Percentiles rank a stretch among this genome's conserved stretches.
These are phyloP conservation scores for Aspergillus pseudoterreus DNA, from an alignment of 2,329 filamentous ascomycete genomes.

Conservation along the genomic window DNA sequence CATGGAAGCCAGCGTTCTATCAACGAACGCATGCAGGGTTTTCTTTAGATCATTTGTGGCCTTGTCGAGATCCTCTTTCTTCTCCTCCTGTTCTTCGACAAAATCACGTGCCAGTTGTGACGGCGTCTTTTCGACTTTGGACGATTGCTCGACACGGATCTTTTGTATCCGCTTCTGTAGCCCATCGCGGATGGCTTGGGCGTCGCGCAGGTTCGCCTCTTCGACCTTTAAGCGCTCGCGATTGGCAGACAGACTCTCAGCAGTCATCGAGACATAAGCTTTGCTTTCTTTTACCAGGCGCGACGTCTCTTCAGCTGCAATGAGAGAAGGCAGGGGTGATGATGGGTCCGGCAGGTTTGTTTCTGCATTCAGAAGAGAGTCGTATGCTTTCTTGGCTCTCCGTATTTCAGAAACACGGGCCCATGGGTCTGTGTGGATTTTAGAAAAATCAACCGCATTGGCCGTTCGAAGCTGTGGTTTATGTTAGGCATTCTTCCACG, in stretches of 20 bases:
- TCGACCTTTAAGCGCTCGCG: constrained; percentile 43
- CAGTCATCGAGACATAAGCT: constrained; percentile 49
- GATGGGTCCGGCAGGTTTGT: constrained; percentile 64
- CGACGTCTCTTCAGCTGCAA: constrained; percentile 67
- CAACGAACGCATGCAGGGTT: constrained; percentile 67
- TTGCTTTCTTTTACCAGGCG: constrained; percentile 63
- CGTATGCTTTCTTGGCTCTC: constrained; percentile 62
- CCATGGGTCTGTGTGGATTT: constrained; percentile 25
- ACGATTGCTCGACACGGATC: constrained; percentile 56
- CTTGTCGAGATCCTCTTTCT: constrained; percentile 58
- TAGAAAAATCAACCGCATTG: constrained; percentile 28
- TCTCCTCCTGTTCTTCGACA: constrained; percentile 57
- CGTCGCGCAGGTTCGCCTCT: constrained; percentile 46
- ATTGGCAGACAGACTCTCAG: constrained; percentile 37
- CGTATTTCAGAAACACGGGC: constrained; percentile 45
- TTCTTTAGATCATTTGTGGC: constrained; percentile 61
- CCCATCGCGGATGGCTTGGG: constrained; percentile 43
- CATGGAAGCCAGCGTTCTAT: constrained; percentile 67
- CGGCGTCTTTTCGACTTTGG: constrained; percentile 56
- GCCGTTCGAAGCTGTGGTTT: constrained; percentile 30
- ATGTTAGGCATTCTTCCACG: constrained; percentile 10
- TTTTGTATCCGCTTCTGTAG: constrained; percentile 57
- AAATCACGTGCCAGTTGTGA: constrained; percentile 61
- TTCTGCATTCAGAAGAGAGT: constrained; percentile 57
- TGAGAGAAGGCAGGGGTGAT: constrained; percentile 66